phyloP scores from a whole-genome alignment of 495 filamentous ascomycete species.

The Astrothelium macrocarpum region DNA sequence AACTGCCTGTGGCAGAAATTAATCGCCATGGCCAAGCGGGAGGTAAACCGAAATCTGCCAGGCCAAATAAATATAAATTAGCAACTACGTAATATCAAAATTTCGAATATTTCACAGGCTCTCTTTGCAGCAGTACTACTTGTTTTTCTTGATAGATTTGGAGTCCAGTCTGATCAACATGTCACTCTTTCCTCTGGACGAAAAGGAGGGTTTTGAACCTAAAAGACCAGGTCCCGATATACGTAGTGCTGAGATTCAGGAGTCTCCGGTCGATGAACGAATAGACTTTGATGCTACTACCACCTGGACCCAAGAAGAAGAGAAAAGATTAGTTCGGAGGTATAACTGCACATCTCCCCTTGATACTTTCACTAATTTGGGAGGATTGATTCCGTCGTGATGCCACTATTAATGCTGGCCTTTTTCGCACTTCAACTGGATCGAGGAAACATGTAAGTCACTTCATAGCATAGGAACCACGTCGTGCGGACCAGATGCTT shows the following conservation, averaged over 20 bases:
- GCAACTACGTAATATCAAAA: not conserved
- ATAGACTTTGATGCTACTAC: not conserved
- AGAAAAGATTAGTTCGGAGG: slow-evolving; percentile 14
- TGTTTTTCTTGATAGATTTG: not conserved
- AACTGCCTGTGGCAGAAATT: not conserved
- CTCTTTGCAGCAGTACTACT: not conserved
- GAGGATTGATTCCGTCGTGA: slow-evolving; percentile 12
- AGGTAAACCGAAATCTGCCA: not conserved
- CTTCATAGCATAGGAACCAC: not conserved
- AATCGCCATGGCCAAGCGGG: not conserved
- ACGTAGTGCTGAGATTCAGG: not conserved
- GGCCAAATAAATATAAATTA: not conserved
- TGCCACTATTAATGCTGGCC: slow-evolving; percentile 15
- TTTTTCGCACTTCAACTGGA: slow-evolving; percentile 16
- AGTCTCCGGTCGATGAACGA: not conserved
- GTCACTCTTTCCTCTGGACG: not conserved
- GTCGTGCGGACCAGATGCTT: not conserved
- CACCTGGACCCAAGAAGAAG: slow-evolving; percentile 13
- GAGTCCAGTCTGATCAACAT: not conserved
- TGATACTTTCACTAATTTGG: not conserved
- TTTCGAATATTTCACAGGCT: not conserved
- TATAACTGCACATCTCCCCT: not conserved
- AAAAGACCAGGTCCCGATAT: not conserved
- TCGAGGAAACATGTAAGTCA: slow-evolving; percentile 14
- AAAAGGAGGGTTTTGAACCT: not conserved